Evolutionary conservation across 352 stramenopile genomes (phyloP).

Genomic region (Elongisporangium prolatum): DNA sequence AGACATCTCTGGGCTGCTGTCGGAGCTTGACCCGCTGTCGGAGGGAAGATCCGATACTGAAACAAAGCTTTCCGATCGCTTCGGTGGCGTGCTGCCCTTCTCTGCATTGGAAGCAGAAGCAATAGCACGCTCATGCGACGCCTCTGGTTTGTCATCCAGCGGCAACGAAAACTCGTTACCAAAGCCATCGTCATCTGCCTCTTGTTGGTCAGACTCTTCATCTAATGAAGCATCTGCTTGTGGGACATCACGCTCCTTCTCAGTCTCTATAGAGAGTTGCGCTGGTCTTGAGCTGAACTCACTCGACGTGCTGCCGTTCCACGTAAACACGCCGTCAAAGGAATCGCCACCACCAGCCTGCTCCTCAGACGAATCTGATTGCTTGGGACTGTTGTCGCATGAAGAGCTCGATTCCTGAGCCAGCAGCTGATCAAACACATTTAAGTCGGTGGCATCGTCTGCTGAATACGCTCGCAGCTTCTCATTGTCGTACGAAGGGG

Average conservation of each 20-base stretch:
- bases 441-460: neutral
- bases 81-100: neutral
- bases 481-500: neutral
- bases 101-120: neutral
- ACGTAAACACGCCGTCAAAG: neutral
- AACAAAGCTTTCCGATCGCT: neutral
- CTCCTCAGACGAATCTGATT: neutral
- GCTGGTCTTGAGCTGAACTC: neutral
- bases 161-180: neutral
- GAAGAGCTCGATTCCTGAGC: neutral
- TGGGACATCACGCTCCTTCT: neutral
- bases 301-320: neutral
- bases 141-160: neutral
- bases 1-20: neutral
- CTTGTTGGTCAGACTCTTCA: neutral
- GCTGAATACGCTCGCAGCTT: neutral
- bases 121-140: neutral
- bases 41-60: neutral
- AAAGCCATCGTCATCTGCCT: neutral
- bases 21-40: neutral
- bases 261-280: neutral
- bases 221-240: neutral
- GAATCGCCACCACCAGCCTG: neutral
- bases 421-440: neutral
- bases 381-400: neutral